Base-by-base conservation (phyloP, 352 stramenopile genomes). In the Halophytophthora polymorphica region DNA sequence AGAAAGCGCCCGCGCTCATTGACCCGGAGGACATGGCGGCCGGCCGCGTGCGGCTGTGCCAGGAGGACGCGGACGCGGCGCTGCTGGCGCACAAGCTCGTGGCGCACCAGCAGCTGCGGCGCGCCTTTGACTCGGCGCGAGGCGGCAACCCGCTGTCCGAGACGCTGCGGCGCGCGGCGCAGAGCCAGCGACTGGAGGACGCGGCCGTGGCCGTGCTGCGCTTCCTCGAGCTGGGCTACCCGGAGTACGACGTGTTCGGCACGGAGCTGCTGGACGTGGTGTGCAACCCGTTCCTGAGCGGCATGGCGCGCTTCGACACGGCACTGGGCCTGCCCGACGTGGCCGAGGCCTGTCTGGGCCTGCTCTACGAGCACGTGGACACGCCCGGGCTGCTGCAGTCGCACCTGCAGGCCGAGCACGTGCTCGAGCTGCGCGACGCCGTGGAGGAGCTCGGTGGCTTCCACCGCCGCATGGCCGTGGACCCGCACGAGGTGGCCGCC, bases 281-380 rank as follows among this genome's bases (percentile, higher is more conserved):
- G 37, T 91, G 80, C 58, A 93, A 93, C 47, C 83, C 83, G 18
- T 93, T 93, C 35, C 64, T 93, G 12, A 89, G 83, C 36, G 79
- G 83, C 48, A 88, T 93, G 73, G 83, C 83, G 14, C 78, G 83
- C 42, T 93, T 93, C 29, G 83, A 93, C 56, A 88, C 83, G 19
- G 71, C 83, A n/a, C 61, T 93, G 47, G 83, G 80, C n/a, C 69
- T 93, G 25, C 80, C 80, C 2, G 83, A 93, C 58, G 79, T 93
- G 28, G 71, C 69, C 0, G 83, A 93, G 59, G 77, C 83, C 7
- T 90, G 83, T 43, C 72, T 93, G 33, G 90, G 78, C 66, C 87
- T 88, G 41, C 40, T 93, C 18, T 88, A 90, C 42, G 77, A 86
- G 39, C 73, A 90, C 25, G 38, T 91, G 35, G 78, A 89, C 54